Evolutionary conservation across 75 land plant species (phyloP).

Genomic region (Azolla pinnata): DNA sequence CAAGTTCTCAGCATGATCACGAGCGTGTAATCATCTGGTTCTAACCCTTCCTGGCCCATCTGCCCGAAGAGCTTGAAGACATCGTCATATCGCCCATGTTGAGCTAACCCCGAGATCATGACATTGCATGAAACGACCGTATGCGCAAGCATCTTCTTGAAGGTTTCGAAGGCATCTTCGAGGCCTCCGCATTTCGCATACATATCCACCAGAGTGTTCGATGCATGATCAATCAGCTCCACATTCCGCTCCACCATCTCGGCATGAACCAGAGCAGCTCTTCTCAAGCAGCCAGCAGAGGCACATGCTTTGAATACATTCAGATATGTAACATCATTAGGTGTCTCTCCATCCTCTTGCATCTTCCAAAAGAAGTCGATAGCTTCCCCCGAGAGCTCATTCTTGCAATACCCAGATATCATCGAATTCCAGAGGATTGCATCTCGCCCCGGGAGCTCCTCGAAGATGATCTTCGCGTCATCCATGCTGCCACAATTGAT

Average conservation of each 20-base stretch:
- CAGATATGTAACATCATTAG: constrained; percentile 11
- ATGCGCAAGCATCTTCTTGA: constrained; percentile 16
- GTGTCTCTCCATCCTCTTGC: constrained; percentile 21
- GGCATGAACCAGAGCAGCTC: constrained; percentile 4
- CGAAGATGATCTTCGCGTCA: constrained; percentile 43
- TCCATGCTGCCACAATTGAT: constrained; percentile 41
- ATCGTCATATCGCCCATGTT: constrained; percentile 28
- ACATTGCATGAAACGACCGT: constrained; percentile 58
- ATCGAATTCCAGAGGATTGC: constrained; percentile 51
- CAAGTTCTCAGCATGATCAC: constrained; percentile 43
- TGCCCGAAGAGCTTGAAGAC: constrained; percentile 28
- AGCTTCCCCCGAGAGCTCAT: constrained; percentile 28
- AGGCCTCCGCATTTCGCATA: constrained; percentile 31
- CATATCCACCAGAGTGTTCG: constrained; percentile 25
- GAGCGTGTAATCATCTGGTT: constrained; percentile 33
- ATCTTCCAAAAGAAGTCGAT: constrained; percentile 35
- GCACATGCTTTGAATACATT: constrained; percentile 11
- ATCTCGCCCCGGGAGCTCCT: constrained; percentile 25
- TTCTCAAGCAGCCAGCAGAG: not conserved
- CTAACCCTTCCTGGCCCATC: constrained; percentile 21
- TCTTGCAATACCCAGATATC: constrained; percentile 43
- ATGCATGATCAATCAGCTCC: constrained; percentile 1
- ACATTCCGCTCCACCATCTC: not conserved
- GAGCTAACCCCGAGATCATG: constrained; percentile 44
- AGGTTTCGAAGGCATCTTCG: constrained; percentile 12